Percentiles rank a stretch among this genome's conserved stretches.
Evolutionary conservation across 805 yeast species (phyloP).

Genomic region (Schizosaccharomyces osmophilus): DNA sequence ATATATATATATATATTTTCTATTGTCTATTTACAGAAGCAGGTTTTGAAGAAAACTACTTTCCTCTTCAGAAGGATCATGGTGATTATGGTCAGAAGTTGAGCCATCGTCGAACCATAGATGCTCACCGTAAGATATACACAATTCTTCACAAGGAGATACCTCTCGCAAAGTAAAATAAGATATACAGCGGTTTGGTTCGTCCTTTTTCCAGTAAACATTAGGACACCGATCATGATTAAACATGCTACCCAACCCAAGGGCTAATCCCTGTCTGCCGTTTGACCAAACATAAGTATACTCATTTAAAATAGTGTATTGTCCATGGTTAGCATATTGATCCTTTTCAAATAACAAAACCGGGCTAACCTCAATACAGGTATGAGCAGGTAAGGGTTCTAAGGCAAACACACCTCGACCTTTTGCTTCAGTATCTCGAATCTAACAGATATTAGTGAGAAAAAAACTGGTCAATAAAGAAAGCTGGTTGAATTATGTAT

Average conservation of each 20-base stretch:
- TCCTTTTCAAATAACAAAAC: neutral
- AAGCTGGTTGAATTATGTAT: no score
- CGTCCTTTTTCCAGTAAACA: neutral
- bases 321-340: neutral
- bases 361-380: neutral
- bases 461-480: no score
- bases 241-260: slow-evolving; percentile 1
- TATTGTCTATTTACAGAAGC: no score
- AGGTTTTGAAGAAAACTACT: neutral
- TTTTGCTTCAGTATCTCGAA: neutral
- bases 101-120: slow-evolving; percentile 1
- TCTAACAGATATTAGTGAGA: neutral
- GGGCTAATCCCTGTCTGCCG: neutral
- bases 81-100: neutral
- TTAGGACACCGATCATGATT: slow-evolving; percentile 1
- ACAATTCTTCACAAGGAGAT: neutral
- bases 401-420: slow-evolving; percentile 2
- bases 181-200: neutral
- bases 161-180: neutral
- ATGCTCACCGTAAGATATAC: slow-evolving; percentile 1
- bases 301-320: neutral
- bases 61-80: neutral
- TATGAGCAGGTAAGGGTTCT: neutral
- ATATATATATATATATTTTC: no score
- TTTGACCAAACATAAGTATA: neutral